phyloP scores from a whole-genome alignment of 1,284 basidiomycete genomes.

The Heterobasidion irregulare region DNA sequence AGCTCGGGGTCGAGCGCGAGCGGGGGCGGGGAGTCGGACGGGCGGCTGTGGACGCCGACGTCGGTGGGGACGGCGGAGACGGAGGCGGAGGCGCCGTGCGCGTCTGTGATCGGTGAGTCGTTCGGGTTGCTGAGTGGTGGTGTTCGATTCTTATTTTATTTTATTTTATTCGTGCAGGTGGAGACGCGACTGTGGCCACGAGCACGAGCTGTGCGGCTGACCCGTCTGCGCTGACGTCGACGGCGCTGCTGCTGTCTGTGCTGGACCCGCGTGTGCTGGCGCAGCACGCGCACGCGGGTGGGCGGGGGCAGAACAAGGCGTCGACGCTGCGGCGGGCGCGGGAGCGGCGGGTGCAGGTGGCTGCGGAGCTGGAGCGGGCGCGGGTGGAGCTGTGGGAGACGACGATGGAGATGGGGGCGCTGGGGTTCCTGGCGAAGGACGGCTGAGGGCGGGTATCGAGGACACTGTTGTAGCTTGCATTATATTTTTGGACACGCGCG shows the following conservation, averaged over 20 bases:
- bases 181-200: no score
- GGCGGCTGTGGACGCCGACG: no score
- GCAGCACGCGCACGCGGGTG: neutral
- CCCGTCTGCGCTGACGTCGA: constrained; percentile 1
- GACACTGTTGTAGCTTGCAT: neutral
- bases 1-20: no score
- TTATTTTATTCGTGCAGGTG: no score
- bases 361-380: constrained; percentile 47
- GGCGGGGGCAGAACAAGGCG: constrained; percentile 19
- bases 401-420: constrained; percentile 62
- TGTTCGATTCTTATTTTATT: no score
- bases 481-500: neutral
- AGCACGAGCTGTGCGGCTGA: neutral
- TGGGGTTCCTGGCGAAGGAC: constrained; percentile 37
- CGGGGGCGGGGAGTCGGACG: no score
- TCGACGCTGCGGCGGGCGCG: constrained; percentile 44
- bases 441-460: no score
- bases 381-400: constrained; percentile 67
- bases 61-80: no score
- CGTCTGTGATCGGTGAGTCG: no score
- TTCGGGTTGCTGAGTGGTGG: no score
- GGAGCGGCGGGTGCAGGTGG: constrained; percentile 41
- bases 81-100: no score
- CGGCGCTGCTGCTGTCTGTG: constrained; percentile 2
- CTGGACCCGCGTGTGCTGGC: constrained; percentile 3